Evolutionary conservation across 2,329 filamentous ascomycete species (phyloP), one percentile per base, ranked within the genome.

Genomic region (Diplodia sapinea): DNA sequence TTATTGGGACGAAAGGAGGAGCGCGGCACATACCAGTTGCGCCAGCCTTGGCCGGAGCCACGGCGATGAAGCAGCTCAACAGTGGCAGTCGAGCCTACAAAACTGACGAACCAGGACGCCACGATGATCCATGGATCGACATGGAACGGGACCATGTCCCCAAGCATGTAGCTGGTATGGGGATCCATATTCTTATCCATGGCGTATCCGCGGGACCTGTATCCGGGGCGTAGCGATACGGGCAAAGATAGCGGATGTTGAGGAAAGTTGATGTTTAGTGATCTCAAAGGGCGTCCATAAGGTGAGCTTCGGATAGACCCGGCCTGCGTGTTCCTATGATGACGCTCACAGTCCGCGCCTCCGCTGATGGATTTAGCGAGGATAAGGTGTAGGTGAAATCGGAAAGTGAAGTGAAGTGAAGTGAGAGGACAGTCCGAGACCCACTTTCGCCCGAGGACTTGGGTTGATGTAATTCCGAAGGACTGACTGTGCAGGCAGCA

Each of bases 11-110:
- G 17, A 17, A 23, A 20, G 23, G 47, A 43, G 36, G 15, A 55
- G 7, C 12, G 15, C 40, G 5, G 9, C n/a, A 72, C 83, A 66
- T 84, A 91, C 89, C 90, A 88, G 73, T 92, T 93, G 75, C 88
- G 87, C 66, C 86, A 77, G 9, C 91, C 91, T 74, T 86, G 87
- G 65, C 85, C 85, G 2, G 90, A 88, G 0, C 90, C 93, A 71
- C 91, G 84, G 68, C 91, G 83, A 75, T 95, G 91, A 63, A 96
- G 87, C 68, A 96, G 81, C 77, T 96, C 93, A 38, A 96, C 83
- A 0, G 93, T 94, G 3, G 92, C 92, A 62, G 88, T 85, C 59
- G 91, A 89, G 70, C 93, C 93, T 70, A 91, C 82, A 70, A 91
- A 87, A 74, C 92, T 95, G 71, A 89, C 83, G 52, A 90, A 79